phyloP scores from a whole-genome alignment of 2,329 filamentous ascomycete species.

The Rhynchosporium secalis region DNA sequence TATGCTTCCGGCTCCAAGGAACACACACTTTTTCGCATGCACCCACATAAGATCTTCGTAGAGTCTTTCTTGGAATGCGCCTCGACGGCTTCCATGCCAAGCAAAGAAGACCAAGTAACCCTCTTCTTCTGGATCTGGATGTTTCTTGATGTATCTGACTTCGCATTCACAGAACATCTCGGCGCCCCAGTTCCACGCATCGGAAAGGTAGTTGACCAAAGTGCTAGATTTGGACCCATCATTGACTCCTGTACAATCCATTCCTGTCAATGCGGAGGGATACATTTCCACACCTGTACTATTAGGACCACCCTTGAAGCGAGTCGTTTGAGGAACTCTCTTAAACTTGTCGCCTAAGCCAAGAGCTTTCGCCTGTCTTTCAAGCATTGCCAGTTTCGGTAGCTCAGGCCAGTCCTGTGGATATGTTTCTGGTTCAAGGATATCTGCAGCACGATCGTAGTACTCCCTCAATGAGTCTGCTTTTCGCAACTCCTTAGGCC shows the following conservation, averaged over 20 bases:
- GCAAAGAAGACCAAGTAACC: conserved; percentile 66
- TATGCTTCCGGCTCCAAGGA: conserved; percentile 64
- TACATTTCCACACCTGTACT: conserved; percentile 65
- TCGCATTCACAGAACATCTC: conserved; percentile 71
- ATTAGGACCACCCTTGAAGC: conserved; percentile 61
- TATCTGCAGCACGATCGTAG: conserved; percentile 54
- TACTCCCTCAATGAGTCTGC: conserved; percentile 50
- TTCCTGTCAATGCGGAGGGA: conserved; percentile 58
- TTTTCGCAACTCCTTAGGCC: conserved; percentile 58
- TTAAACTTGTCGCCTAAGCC: conserved; percentile 55
- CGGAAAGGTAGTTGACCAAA: conserved; percentile 64
- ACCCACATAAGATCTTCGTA: conserved; percentile 66
- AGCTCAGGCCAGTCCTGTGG: conserved; percentile 57
- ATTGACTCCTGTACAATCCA: conserved; percentile 64
- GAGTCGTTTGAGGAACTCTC: conserved; percentile 60
- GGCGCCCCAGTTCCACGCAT: conserved; percentile 72
- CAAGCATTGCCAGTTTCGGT: conserved; percentile 57
- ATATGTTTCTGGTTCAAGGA: conserved; percentile 60
- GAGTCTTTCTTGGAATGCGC: conserved; percentile 54
- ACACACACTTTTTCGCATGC: conserved; percentile 62
- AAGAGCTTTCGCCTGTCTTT: conserved; percentile 55
- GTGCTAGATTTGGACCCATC: conserved; percentile 68
- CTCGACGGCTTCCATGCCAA: conserved; percentile 61
- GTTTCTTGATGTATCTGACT: conserved; percentile 61
- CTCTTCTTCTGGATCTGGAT: conserved; percentile 44